Conservation (phyloP, 2,329 filamentous ascomycete genomes). For the Paecilomyces dactylethromorphus region DNA sequence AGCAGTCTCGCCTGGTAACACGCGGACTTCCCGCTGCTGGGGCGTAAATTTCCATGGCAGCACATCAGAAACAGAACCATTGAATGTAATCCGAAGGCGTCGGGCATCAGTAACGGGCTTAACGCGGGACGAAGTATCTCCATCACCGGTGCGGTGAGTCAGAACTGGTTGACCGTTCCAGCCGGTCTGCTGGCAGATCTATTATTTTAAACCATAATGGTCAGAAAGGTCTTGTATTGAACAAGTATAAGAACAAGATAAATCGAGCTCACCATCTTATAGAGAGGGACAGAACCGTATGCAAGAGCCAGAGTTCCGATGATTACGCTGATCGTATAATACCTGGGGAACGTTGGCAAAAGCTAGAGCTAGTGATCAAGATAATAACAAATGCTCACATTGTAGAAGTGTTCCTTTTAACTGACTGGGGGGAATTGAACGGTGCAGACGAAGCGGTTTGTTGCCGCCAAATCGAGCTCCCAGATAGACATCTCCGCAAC, state of each 20-base stretch:
- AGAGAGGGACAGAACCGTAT: constrained; percentile 60
- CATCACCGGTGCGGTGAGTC: constrained; percentile 60
- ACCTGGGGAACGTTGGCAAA: constrained; percentile 36
- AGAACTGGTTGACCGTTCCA: constrained; percentile 92
- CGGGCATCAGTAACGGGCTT: constrained; percentile 73
- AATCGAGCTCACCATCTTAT: constrained; percentile 52
- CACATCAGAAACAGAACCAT: constrained; percentile 87
- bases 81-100: constrained; percentile 92
- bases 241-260: not conserved
- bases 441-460: constrained; percentile 21
- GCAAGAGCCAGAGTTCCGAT: constrained; percentile 57
- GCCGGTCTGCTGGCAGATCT: constrained; percentile 51
- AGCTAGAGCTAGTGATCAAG: not conserved
- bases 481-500: constrained; percentile 26
- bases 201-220: not conserved
- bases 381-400: constrained; percentile 35
- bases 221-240: constrained; percentile 1
- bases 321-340: constrained; percentile 58
- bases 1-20: constrained; percentile 92
- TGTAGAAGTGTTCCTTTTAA: constrained; percentile 49
- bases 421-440: constrained; percentile 27
- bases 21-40: constrained; percentile 92
- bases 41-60: constrained; percentile 96
- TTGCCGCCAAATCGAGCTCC: constrained; percentile 19
- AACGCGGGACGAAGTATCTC: constrained; percentile 68